These are phyloP conservation scores for Ophiostoma ips DNA, from an alignment of 2,329 filamentous ascomycete genomes.

Conservation along the genomic window DNA sequence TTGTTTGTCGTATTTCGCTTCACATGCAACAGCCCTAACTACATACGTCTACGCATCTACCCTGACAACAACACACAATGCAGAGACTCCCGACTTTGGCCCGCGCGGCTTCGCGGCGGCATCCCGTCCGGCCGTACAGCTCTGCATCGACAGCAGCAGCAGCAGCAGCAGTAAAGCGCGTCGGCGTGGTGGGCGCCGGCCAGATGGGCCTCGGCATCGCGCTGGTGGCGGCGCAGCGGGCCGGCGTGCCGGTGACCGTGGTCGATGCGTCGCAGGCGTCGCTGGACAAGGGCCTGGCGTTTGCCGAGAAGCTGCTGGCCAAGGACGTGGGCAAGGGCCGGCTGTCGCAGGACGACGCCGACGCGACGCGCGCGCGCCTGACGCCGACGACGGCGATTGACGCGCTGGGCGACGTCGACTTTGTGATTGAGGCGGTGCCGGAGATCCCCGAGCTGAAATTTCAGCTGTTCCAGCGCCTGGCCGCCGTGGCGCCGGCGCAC, in stretches of 20 bases:
- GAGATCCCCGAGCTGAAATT: slow-evolving; percentile 82
- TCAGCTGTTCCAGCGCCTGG: slow-evolving; percentile 72
- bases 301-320: slow-evolving; percentile 85
- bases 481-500: slow-evolving; percentile 67
- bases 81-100: slow-evolving; percentile 1
- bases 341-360: slow-evolving; percentile 69
- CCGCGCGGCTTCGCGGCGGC: slow-evolving; percentile 7
- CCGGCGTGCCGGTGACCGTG: slow-evolving; percentile 69
- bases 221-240: slow-evolving; percentile 77
- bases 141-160: slow-evolving; percentile 45
- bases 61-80: neutral
- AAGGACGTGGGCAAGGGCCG: slow-evolving; percentile 86
- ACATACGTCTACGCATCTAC: neutral
- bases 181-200: slow-evolving; percentile 87
- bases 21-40: neutral
- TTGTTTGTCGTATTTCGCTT: neutral
- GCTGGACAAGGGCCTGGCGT: slow-evolving; percentile 76
- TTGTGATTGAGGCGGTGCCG: slow-evolving; percentile 94
- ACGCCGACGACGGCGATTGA: slow-evolving; percentile 59
- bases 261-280: slow-evolving; percentile 76
- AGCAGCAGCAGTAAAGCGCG: slow-evolving; percentile 56
- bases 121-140: slow-evolving; percentile 40
- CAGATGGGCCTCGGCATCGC: slow-evolving; percentile 98
- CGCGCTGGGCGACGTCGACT: slow-evolving; percentile 71
- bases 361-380: slow-evolving; percentile 56